Evolutionary conservation across 805 yeast genomes (phyloP).

Genomic region (Hanseniaspora osmophila): DNA sequence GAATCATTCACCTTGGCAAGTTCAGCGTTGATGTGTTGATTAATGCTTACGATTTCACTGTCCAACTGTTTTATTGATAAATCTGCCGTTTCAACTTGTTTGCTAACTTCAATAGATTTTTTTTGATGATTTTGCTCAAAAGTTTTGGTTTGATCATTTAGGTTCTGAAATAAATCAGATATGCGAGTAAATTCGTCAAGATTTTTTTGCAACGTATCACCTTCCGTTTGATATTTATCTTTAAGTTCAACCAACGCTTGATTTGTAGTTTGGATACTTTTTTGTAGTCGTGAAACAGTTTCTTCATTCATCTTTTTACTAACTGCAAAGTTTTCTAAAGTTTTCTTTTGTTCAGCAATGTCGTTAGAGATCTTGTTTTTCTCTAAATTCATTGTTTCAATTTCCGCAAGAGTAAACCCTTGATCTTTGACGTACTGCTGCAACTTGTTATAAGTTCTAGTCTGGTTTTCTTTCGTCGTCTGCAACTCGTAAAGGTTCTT

Average conservation of each 20-base stretch:
- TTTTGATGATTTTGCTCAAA: background rate
- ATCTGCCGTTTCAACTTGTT: background rate
- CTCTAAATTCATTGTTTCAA: slow-evolving; percentile 12
- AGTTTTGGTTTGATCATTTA: background rate
- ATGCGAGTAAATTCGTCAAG: background rate
- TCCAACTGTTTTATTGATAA: background rate
- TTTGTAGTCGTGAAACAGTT: slow-evolving; percentile 1
- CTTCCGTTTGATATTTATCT: slow-evolving; percentile 2
- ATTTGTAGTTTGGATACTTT: slow-evolving; percentile 3
- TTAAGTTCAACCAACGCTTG: background rate
- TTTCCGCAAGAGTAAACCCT: slow-evolving; percentile 10
- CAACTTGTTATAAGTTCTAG: slow-evolving; percentile 12
- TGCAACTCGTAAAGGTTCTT: slow-evolving; percentile 14
- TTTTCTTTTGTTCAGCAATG: slow-evolving; percentile 6
- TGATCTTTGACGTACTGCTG: slow-evolving; percentile 14
- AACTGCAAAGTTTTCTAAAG: slow-evolving; percentile 7
- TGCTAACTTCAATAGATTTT: background rate
- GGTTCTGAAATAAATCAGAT: background rate
- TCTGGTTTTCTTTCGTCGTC: slow-evolving; percentile 13
- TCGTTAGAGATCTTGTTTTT: slow-evolving; percentile 9
- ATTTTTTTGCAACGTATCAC: background rate
- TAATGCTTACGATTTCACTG: slow-evolving; percentile 12
- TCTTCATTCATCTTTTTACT: slow-evolving; percentile 5
- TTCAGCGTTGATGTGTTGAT: slow-evolving; percentile 18
- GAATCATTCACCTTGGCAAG: slow-evolving; percentile 40